Conservation (phyloP, 257 asterid genomes). For the Jacaranda mimosifolia region DNA sequence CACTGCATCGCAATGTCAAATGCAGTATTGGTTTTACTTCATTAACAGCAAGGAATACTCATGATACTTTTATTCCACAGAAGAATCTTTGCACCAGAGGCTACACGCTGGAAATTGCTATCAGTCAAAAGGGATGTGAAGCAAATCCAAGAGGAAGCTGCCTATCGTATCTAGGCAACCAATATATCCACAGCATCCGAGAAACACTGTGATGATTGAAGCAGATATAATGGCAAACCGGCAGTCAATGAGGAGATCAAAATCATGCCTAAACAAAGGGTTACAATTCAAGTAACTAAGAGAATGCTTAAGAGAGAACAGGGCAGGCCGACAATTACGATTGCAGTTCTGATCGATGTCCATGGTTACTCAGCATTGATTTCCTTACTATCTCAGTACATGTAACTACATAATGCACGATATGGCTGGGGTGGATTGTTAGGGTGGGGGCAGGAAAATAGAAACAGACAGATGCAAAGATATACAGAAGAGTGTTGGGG, state of each 20-base stretch:
- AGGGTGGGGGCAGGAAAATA: not conserved
- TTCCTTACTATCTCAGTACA: constrained; percentile 1
- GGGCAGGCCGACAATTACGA: not conserved
- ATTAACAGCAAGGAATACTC: not conserved
- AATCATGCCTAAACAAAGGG: not conserved
- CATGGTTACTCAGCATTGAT: not conserved
- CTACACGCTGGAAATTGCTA: not conserved
- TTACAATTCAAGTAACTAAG: constrained; percentile 19
- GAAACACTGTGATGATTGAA: constrained; percentile 7
- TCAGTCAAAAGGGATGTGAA: not conserved
- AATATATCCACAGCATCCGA: not conserved
- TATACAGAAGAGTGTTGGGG: too few species aligned
- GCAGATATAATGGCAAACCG: constrained; percentile 19
- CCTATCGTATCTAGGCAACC: not conserved
- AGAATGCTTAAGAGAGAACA: not conserved
- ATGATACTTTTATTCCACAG: not conserved
- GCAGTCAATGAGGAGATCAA: not conserved
- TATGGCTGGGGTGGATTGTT: not conserved
- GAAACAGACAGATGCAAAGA: not conserved
- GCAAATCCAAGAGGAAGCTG: not conserved
- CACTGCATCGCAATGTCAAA: not conserved
- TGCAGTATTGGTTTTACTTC: not conserved
- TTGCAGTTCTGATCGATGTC: constrained; percentile 1
- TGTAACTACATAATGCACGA: not conserved
- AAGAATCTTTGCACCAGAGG: not conserved